Base-by-base conservation (phyloP, 2,329 filamentous ascomycete genomes). In the Akanthomyces lecanii region DNA sequence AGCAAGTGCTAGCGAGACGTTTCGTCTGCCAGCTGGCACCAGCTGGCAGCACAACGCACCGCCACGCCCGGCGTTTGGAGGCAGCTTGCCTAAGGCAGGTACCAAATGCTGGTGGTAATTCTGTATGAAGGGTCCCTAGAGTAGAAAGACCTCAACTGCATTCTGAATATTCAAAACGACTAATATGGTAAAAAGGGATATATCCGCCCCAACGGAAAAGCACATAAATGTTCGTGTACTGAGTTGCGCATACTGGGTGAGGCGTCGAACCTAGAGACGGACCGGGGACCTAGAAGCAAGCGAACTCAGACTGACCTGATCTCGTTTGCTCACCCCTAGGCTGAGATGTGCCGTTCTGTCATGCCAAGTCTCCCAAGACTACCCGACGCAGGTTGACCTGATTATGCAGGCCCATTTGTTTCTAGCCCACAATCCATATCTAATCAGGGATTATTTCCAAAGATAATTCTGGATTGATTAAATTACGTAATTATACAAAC, bases 21-120 rank as follows among this genome's bases (percentile, higher is more conserved):
- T 36, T 30, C 54, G 21, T 14, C 23, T 25, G 52, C 44, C 60
- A 56, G 60, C 60, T 62, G 60, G 42, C 52, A 36, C 64, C 54
- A 71, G 51, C 50, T 61, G 58, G 40, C 59, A 54, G 36, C 50
- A 53, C 14, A 28, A 55, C 38, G 36, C 21, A 55, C 48, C 36
- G 21, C 16, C 10, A 33, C 18, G 23, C 8, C 38, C 16, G n/a
- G 23, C 38, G 48, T 53, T 53, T 45, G 38, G 16, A 33, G 38
- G 10, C 12, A 25, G 44, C 5, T 47, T 16, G 45, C 10, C 12
- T 47, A 21, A 21, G 21, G 21, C 21, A 21, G 21, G 21, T 21
- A 11, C 23, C 21, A 14, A 6, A 47, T 14, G 23, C 45, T 23
- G n/a, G 28, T 47, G 21, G 14, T 6, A 25, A 25, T 47, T 11